Conservation (phyloP, 164 flowering plant genomes). For the Macadamia integrifolia region DNA sequence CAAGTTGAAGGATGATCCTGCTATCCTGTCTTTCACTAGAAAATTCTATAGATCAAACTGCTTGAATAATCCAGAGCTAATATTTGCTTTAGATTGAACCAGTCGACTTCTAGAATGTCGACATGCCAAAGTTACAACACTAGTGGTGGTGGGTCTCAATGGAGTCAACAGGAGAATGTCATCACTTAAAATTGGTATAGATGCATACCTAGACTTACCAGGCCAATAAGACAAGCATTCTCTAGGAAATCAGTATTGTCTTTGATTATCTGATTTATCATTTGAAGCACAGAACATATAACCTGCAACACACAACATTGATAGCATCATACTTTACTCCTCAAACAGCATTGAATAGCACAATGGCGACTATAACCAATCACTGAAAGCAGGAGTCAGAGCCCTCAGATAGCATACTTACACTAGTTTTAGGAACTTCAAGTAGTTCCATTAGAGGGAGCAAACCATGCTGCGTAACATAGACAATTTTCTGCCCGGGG, state of each 20-base stretch:
- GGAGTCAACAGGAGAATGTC: not conserved
- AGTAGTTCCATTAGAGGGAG: slow-evolving; percentile 91
- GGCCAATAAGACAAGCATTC: slow-evolving; percentile 96
- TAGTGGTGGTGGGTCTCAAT: not conserved
- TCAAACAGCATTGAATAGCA: not conserved
- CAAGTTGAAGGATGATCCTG: not conserved
- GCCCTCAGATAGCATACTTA: slow-evolving; percentile 30
- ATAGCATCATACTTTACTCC: not conserved
- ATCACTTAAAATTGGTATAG: no score
- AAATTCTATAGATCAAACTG: not conserved
- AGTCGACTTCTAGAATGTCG: no score
- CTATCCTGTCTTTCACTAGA: not conserved
- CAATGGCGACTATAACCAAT: not conserved
- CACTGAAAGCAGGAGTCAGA: not conserved
- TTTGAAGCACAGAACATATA: slow-evolving; percentile 85
- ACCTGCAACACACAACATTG: slow-evolving; percentile 44
- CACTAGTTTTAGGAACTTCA: slow-evolving; percentile 76
- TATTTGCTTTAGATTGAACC: no score
- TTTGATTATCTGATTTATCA: slow-evolving; percentile 79
- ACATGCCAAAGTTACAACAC: not conserved
- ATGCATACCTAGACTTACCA: slow-evolving; percentile 45
- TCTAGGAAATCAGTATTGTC: slow-evolving; percentile 86
- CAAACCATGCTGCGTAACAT: slow-evolving; percentile 85
- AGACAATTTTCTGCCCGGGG: slow-evolving; percentile 84
- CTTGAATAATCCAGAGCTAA: not conserved